Base-by-base conservation (phyloP, 192 early-diverging fungal genomes). In the Coemansia aciculifera region DNA sequence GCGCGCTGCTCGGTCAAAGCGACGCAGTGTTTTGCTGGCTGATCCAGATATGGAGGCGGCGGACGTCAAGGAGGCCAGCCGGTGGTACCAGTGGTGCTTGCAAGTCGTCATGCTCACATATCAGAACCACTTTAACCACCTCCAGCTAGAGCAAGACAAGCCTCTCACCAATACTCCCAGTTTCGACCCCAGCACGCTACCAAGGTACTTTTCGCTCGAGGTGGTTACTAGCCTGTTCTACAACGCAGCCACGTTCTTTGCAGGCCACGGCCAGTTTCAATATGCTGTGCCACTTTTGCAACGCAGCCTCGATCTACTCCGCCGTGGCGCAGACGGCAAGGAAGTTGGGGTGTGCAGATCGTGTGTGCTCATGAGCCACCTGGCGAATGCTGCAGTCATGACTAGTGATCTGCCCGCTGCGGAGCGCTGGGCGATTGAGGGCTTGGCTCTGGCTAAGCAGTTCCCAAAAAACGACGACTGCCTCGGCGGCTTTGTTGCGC, bases 41-140 rank as follows among this genome's bases (percentile, higher is more conserved):
- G 63, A 71, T 38, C 67, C 67, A 4, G 62, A 70, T 32, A 54
- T 68, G 49, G 59, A 56, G 21, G 68, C 74, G 12, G 66, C 68
- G 3, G 79, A 82, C 56, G 51, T 67, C 0, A 36, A 49, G 40
- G 77, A 68, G 39, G 81, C 81, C 23, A 66, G 69, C 13, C 72
- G 65, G n/a, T 83, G 81, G 81, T 83, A 78, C 77, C 72, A 75
- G n/a, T 83, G 81, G 81, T 83, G 81, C 38, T 34, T 83, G 77
- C 76, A 83, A 63, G 36, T 83, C 6, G 73, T 76, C 7, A 83
- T 69, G 73, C 70, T 78, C 59, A 70, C 81, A 11, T 83, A 83
- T 21, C 77, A 79, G 65, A 78, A 78, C 49, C 77, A 83, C 66
- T 75, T 56, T 39, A 75, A 83, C 64, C 74, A 76, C 23, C 42